Evolutionary conservation across 2,329 filamentous ascomycete species (phyloP).

Genomic region (Stemphylium beticola): DNA sequence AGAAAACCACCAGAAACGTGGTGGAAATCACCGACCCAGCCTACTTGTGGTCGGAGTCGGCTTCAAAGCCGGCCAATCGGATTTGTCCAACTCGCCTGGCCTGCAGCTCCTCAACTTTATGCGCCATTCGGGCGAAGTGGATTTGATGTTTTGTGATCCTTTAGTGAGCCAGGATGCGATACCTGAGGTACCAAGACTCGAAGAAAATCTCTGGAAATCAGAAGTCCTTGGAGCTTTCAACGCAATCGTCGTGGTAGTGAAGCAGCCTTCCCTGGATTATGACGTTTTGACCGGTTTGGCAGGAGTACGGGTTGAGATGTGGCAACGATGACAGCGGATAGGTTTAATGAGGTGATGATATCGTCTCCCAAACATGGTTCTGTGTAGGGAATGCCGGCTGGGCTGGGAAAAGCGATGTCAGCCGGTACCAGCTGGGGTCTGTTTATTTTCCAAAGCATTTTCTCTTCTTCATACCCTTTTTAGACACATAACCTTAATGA

Average conservation of each 20-base stretch:
- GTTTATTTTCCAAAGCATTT: no score
- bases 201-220: conserved; percentile 49
- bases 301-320: conserved; percentile 24
- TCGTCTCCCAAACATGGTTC: no score
- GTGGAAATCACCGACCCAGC: conserved; percentile 1
- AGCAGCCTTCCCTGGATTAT: conserved; percentile 54
- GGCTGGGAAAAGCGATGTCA: no score
- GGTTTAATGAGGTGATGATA: not conserved
- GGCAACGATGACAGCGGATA: not conserved
- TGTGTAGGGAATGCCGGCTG: no score
- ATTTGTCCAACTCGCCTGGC: conserved; percentile 57
- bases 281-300: conserved; percentile 45
- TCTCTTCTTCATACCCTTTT: no score
- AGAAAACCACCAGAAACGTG: not conserved
- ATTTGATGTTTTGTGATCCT: conserved; percentile 56
- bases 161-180: conserved; percentile 53
- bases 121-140: conserved; percentile 44
- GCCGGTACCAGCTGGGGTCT: no score
- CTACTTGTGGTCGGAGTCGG: conserved; percentile 57
- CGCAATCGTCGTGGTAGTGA: conserved; percentile 54
- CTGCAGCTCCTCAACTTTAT: conserved; percentile 47
- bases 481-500: no score
- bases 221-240: conserved; percentile 51
- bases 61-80: conserved; percentile 59
- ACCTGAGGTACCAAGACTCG: conserved; percentile 39